Percentiles rank a stretch among this genome's conserved stretches.
phyloP scores from a whole-genome alignment of 2,329 filamentous ascomycete genomes.

The Xylariaceae sp. region DNA sequence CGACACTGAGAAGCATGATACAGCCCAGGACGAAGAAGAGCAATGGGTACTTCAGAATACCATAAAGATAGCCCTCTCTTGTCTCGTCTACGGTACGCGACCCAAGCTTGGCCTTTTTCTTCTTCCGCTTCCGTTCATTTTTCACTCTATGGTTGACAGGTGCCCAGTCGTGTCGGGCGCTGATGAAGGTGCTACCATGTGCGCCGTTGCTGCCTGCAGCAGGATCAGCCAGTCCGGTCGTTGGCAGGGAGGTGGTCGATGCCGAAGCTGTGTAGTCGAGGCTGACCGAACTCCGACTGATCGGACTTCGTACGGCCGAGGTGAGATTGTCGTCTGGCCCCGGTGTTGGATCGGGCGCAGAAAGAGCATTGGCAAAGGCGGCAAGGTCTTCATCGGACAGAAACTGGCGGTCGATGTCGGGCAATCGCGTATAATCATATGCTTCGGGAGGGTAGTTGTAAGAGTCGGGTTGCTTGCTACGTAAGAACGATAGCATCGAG shows the following conservation, averaged over 20 bases:
- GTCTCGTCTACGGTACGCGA: slow-evolving; percentile 81
- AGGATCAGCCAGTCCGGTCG: slow-evolving; percentile 24
- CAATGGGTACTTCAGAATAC: slow-evolving; percentile 86
- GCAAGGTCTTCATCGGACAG: slow-evolving; percentile 65
- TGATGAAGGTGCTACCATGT: slow-evolving; percentile 56
- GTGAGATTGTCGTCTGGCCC: slow-evolving; percentile 46
- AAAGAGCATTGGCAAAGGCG: slow-evolving; percentile 74
- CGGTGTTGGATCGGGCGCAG: slow-evolving; percentile 64
- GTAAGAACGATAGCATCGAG: slow-evolving; percentile 20
- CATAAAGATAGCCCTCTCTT: slow-evolving; percentile 86
- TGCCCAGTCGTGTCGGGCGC: slow-evolving; percentile 92
- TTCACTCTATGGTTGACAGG: slow-evolving; percentile 71
- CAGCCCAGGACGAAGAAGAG: slow-evolving; percentile 74
- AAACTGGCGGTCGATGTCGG: slow-evolving; percentile 78
- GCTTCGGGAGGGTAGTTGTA: slow-evolving; percentile 58
- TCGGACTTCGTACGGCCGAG: slow-evolving; percentile 35
- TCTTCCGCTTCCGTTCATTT: slow-evolving; percentile 36
- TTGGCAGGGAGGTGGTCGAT: slow-evolving; percentile 37
- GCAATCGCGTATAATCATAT: slow-evolving; percentile 65
- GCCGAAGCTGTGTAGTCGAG: slow-evolving; percentile 37
- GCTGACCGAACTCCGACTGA: slow-evolving; percentile 36
- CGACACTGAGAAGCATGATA: slow-evolving; percentile 66
- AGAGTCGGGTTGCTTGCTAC: slow-evolving; percentile 26
- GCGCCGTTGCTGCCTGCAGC: slow-evolving; percentile 33
- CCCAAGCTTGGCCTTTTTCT: slow-evolving; percentile 38